Evolutionary conservation across 2,329 filamentous ascomycete genomes (phyloP).

Genomic region (Botrytis medusae): DNA sequence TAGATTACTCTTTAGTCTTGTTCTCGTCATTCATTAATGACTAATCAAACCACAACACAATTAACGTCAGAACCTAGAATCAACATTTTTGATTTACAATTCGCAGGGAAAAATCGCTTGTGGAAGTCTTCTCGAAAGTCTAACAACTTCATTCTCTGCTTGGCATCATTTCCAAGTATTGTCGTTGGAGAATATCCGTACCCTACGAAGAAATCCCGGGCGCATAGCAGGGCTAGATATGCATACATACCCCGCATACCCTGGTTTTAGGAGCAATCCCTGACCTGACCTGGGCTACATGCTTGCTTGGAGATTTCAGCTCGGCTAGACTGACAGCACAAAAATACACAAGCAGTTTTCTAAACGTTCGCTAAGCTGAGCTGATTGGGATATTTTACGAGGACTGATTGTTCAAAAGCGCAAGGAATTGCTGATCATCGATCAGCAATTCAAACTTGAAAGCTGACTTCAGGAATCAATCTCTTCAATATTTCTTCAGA

Average conservation of each 20-base stretch:
- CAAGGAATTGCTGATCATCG: neutral
- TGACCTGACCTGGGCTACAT: neutral
- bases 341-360: neutral
- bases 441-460: conserved; percentile 1
- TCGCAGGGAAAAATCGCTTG: neutral
- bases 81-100: neutral
- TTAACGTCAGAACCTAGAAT: neutral
- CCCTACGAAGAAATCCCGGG: neutral
- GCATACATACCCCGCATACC: conserved; percentile 1
- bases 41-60: neutral
- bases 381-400: neutral
- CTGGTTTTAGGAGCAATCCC: neutral
- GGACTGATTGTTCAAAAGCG: neutral
- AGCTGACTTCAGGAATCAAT: neutral
- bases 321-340: neutral
- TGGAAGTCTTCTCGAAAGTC: neutral
- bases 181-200: neutral
- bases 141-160: neutral
- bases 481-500: neutral
- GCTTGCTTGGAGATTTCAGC: neutral
- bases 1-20: neutral
- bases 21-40: neutral
- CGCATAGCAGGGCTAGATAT: neutral
- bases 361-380: neutral
- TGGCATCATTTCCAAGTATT: neutral